Evolutionary conservation across 805 yeast genomes (phyloP).

Genomic region (Kuraishia piskuri): DNA sequence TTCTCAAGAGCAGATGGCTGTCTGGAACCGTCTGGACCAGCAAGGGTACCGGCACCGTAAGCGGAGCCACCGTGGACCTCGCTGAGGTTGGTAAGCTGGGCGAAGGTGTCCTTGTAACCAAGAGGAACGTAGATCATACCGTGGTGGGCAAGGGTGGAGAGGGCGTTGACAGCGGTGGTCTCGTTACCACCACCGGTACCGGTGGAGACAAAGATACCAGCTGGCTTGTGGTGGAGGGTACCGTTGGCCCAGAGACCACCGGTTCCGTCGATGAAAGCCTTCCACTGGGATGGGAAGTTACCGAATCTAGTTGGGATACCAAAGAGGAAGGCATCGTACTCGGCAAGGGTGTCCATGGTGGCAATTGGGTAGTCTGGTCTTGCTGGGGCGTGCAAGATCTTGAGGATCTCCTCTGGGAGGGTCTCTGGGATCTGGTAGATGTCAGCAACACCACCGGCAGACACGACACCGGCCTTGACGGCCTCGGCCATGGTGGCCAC

Average conservation of each 20-base stretch:
- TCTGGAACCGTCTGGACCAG: slow-evolving; percentile 75
- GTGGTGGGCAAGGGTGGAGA: slow-evolving; percentile 67
- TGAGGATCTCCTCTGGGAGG: slow-evolving; percentile 48
- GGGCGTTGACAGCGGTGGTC: slow-evolving; percentile 51
- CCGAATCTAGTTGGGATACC: slow-evolving; percentile 89
- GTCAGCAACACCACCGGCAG: slow-evolving; percentile 62
- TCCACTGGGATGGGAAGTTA: slow-evolving; percentile 69
- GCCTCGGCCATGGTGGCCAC: slow-evolving; percentile 58
- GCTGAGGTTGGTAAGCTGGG: slow-evolving; percentile 41
- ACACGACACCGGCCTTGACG: slow-evolving; percentile 57
- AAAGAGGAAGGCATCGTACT: slow-evolving; percentile 74
- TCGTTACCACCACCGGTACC: slow-evolving; percentile 88
- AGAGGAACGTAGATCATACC: slow-evolving; percentile 76
- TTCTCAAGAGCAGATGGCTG: slow-evolving; percentile 54
- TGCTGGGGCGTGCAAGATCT: slow-evolving; percentile 52
- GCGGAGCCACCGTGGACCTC: slow-evolving; percentile 77
- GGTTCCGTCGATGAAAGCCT: slow-evolving; percentile 68
- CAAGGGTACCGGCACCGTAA: slow-evolving; percentile 80
- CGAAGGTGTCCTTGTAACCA: slow-evolving; percentile 55
- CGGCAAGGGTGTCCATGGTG: slow-evolving; percentile 43
- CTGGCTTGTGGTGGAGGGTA: slow-evolving; percentile 64
- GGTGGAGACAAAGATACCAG: slow-evolving; percentile 64
- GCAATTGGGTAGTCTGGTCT: slow-evolving; percentile 60
- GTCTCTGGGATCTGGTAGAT: slow-evolving; percentile 76
- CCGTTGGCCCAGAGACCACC: slow-evolving; percentile 78